Evolutionary conservation across 2,329 filamentous ascomycete species (phyloP).

Genomic region (Pezicula rhizophila): DNA sequence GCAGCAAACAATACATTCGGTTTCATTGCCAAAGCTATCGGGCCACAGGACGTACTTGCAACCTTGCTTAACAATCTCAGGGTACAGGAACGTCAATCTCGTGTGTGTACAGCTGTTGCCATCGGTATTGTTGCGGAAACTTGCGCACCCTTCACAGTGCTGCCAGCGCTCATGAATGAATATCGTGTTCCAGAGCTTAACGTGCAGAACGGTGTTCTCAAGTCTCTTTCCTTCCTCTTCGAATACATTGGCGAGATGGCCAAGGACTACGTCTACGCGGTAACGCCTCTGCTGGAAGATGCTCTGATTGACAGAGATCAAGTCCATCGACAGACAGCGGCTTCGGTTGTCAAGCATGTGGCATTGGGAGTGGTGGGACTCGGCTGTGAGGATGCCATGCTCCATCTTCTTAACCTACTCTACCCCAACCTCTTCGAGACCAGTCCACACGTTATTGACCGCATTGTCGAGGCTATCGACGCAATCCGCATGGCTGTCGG

Average conservation of each 20-base stretch:
- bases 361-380: constrained; percentile 95
- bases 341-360: constrained; percentile 95
- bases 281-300: constrained; percentile 91
- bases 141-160: constrained; percentile 94
- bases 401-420: constrained; percentile 91
- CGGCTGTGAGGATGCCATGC: constrained; percentile 96
- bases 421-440: constrained; percentile 98
- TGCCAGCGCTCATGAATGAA: constrained; percentile 99
- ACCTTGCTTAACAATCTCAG: constrained; percentile 94
- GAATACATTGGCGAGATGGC: constrained; percentile 99
- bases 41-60: constrained; percentile 92
- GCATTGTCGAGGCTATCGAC: constrained; percentile 95
- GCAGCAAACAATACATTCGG: constrained; percentile 99
- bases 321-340: constrained; percentile 94
- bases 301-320: constrained; percentile 97
- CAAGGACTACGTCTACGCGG: constrained; percentile 98
- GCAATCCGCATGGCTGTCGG: constrained; percentile 91
- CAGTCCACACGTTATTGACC: constrained; percentile 94
- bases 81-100: constrained; percentile 94
- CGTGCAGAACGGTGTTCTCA: constrained; percentile 97
- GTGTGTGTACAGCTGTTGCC: constrained; percentile 96
- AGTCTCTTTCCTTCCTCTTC: constrained; percentile 93
- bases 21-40: constrained; percentile 98
- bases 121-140: constrained; percentile 99
- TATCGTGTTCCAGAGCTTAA: constrained; percentile 98